Percentiles rank a stretch among this genome's conserved stretches.
phyloP scores from a whole-genome alignment of 495 filamentous ascomycete species.

The Aspergillus diversus region DNA sequence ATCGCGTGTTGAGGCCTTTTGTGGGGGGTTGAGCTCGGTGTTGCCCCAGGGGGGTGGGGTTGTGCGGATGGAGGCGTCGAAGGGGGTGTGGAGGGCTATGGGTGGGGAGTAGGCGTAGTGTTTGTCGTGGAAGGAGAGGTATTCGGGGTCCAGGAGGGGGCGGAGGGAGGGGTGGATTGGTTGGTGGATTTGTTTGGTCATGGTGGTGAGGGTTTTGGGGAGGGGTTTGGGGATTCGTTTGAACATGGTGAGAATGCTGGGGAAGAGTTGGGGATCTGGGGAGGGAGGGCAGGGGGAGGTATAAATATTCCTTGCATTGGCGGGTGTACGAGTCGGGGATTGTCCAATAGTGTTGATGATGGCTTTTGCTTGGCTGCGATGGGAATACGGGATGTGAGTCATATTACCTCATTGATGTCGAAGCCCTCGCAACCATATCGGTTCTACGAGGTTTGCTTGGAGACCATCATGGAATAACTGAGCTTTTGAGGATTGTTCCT shows the following conservation, averaged over 20 bases:
- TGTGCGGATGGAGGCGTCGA: neutral
- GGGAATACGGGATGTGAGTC: too few relatives aligned
- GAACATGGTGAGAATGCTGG: neutral
- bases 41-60: neutral
- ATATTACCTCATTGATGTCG: too few relatives aligned
- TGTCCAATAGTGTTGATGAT: too few relatives aligned
- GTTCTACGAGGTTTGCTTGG: too few relatives aligned
- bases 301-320: too few relatives aligned
- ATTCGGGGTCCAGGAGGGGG: constrained; percentile 1
- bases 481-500: too few relatives aligned
- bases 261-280: too few relatives aligned
- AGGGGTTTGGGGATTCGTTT: neutral
- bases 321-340: too few relatives aligned
- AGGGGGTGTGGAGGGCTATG: neutral
- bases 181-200: constrained; percentile 2
- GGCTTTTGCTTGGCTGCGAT: too few relatives aligned
- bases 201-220: neutral
- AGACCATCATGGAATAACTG: too few relatives aligned
- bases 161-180: constrained; percentile 6
- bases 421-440: too few relatives aligned
- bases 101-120: neutral
- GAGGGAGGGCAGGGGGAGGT: too few relatives aligned
- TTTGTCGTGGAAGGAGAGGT: constrained; percentile 7
- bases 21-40: neutral
- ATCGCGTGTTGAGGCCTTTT: neutral